Conservation (phyloP, 2,329 filamentous ascomycete species). For the Alternaria novae-zelandiae region DNA sequence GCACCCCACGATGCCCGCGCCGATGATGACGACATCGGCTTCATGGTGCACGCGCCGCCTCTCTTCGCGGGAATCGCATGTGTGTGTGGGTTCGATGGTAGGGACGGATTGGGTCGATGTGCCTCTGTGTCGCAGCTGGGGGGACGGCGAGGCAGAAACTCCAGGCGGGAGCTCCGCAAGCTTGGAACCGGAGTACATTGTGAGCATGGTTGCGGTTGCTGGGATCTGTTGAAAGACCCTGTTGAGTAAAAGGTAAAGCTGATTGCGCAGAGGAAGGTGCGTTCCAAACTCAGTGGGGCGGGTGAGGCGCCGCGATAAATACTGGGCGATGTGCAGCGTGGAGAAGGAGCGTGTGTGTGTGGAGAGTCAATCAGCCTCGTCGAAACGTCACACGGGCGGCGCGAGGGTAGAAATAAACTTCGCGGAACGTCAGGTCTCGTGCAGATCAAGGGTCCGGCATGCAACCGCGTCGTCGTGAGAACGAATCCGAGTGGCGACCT, state of each 20-base stretch:
- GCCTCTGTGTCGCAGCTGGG: slow-evolving; percentile 18
- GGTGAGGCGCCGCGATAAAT: background rate
- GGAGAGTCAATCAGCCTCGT: background rate
- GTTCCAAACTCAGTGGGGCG: background rate
- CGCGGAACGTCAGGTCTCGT: background rate
- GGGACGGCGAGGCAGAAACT: slow-evolving; percentile 18
- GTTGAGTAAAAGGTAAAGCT: background rate
- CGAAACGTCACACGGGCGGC: slow-evolving; percentile 14
- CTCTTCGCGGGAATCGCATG: slow-evolving; percentile 47
- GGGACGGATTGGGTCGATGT: slow-evolving; percentile 18
- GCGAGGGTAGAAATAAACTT: slow-evolving; percentile 1
- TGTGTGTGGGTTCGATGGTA: slow-evolving; percentile 18
- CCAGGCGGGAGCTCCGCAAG: slow-evolving; percentile 32
- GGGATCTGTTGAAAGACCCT: slow-evolving; percentile 21
- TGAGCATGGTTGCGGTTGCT: slow-evolving; percentile 26
- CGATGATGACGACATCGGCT: slow-evolving; percentile 87
- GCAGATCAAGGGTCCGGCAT: slow-evolving; percentile 8
- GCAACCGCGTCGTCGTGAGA: background rate
- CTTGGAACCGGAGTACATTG: slow-evolving; percentile 33
- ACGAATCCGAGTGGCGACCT: slow-evolving; percentile 23
- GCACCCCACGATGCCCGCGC: slow-evolving; percentile 88
- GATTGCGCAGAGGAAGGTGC: background rate
- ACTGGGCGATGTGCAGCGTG: background rate
- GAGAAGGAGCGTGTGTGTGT: background rate
- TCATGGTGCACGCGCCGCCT: slow-evolving; percentile 64